Conservation (phyloP, 495 filamentous ascomycete genomes). For the Platismatia glauca region DNA sequence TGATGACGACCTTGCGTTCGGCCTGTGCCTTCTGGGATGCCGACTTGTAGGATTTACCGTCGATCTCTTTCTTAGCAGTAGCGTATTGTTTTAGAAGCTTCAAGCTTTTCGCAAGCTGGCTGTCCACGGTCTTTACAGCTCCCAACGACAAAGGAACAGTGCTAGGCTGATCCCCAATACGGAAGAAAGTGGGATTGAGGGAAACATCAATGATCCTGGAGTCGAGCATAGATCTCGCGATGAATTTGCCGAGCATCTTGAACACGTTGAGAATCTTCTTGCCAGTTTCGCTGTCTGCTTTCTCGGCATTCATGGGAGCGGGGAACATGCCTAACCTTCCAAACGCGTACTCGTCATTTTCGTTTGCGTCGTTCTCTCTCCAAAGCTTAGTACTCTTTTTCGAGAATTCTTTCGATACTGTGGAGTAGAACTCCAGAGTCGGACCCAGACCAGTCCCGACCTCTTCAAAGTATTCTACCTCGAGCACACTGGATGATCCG, state of each 20-base stretch:
- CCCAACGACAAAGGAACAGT: slow-evolving; percentile 79
- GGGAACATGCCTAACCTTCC: slow-evolving; percentile 84
- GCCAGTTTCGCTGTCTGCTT: slow-evolving; percentile 63
- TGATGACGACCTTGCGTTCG: slow-evolving; percentile 57
- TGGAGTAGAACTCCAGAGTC: slow-evolving; percentile 97
- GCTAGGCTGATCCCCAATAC: slow-evolving; percentile 66
- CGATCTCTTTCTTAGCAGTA: slow-evolving; percentile 69
- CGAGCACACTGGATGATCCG: slow-evolving; percentile 84
- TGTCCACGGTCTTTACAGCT: slow-evolving; percentile 84
- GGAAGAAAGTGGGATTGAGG: slow-evolving; percentile 97
- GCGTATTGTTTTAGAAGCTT: slow-evolving; percentile 84
- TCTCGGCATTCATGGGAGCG: slow-evolving; percentile 76
- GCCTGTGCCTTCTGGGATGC: slow-evolving; percentile 60
- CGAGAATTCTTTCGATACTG: slow-evolving; percentile 93
- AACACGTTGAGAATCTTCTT: slow-evolving; percentile 79
- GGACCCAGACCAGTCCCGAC: slow-evolving; percentile 95
- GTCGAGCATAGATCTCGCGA: slow-evolving; percentile 96
- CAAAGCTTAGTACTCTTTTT: slow-evolving; percentile 95
- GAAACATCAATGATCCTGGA: slow-evolving; percentile 96
- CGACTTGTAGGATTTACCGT: slow-evolving; percentile 54
- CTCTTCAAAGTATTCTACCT: slow-evolving; percentile 99
- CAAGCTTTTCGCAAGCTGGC: slow-evolving; percentile 74
- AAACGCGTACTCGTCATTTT: slow-evolving; percentile 76
- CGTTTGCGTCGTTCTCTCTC: slow-evolving; percentile 79
- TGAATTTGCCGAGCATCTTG: slow-evolving; percentile 93